A percentile compares a stretch with the other conserved stretches of the same genome.
Conservation (phyloP, 192 early-diverging fungal species). For the Dissophora globulifera region DNA sequence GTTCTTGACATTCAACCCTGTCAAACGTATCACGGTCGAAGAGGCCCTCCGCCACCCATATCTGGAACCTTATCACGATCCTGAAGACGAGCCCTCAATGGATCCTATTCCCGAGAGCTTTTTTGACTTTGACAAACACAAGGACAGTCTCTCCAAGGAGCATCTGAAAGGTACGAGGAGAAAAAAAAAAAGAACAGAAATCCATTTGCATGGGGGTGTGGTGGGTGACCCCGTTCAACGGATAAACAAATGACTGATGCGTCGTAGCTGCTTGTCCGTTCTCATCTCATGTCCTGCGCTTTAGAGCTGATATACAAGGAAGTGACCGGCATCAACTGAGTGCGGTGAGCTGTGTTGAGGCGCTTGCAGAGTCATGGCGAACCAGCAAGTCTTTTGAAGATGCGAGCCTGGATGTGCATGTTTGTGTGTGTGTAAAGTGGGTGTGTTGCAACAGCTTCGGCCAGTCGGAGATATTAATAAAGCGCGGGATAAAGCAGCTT, state of each 20-base stretch:
- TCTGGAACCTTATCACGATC: constrained; percentile 78
- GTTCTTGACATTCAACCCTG: constrained; percentile 89
- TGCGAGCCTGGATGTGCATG: no score
- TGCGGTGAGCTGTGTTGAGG: no score
- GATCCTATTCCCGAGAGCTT: constrained; percentile 79
- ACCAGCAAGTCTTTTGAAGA: no score
- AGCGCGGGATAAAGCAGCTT: no score
- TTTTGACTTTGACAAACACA: constrained; percentile 90
- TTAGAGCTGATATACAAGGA: constrained; percentile 45
- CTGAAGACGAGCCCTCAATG: constrained; percentile 81
- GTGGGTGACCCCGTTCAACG: no score
- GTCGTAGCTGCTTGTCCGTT: constrained; percentile 2
- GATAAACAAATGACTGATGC: no score
- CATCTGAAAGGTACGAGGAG: constrained; percentile 80
- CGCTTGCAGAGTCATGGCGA: no score
- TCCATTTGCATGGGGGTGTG: not conserved
- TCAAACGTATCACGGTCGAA: constrained; percentile 89
- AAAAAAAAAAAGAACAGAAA: no score
- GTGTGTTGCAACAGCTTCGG: no score
- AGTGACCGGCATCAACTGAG: constrained; percentile 47
- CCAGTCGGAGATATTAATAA: no score
- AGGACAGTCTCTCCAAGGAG: constrained; percentile 83
- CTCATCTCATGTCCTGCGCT: no score
- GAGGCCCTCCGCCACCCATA: constrained; percentile 93
- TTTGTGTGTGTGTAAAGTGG: not conserved